Conservation (phyloP, 768 basidiomycete genomes). For the Lentinula aciculospora region DNA sequence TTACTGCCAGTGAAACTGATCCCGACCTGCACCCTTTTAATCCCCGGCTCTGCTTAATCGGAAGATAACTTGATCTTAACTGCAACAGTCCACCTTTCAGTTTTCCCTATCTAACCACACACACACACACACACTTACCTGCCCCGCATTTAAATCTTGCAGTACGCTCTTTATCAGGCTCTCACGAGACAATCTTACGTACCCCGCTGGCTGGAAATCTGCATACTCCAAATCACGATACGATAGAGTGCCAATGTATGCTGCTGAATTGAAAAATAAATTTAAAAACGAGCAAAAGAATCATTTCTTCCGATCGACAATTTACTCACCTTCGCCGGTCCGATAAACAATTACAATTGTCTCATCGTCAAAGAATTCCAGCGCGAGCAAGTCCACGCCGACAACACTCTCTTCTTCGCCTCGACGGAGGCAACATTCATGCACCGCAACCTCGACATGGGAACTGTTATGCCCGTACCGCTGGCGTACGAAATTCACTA, state of each 20-base stretch:
- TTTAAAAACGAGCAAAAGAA: not conserved
- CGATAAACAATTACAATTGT: slow-evolving; percentile 60
- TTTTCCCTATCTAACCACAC: slow-evolving; percentile 13
- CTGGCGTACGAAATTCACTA: slow-evolving; percentile 56
- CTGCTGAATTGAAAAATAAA: slow-evolving; percentile 28
- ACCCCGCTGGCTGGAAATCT: slow-evolving; percentile 32
- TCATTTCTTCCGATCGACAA: slow-evolving; percentile 6
- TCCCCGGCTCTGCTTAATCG: slow-evolving; percentile 53
- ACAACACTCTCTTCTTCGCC: slow-evolving; percentile 25
- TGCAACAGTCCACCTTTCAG: slow-evolving; percentile 29
- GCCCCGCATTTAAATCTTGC: slow-evolving; percentile 52
- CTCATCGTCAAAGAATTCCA: slow-evolving; percentile 78
- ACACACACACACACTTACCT: slow-evolving; percentile 45
- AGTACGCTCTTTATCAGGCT: slow-evolving; percentile 57
- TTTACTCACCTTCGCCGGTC: slow-evolving; percentile 42
- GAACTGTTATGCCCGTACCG: slow-evolving; percentile 37
- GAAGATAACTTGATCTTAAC: slow-evolving; percentile 42
- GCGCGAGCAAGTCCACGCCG: slow-evolving; percentile 53
- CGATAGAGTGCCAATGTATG: slow-evolving; percentile 57
- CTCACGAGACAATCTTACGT: slow-evolving; percentile 57
- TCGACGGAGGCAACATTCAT: slow-evolving; percentile 47
- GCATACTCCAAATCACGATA: slow-evolving; percentile 61
- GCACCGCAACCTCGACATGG: slow-evolving; percentile 41
- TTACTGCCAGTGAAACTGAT: slow-evolving; percentile 58
- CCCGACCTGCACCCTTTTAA: slow-evolving; percentile 48